Evolutionary conservation across 306 rosid species (phyloP), one percentile per base, ranked within the genome.

Genomic region (Begonia fuchsioides): DNA sequence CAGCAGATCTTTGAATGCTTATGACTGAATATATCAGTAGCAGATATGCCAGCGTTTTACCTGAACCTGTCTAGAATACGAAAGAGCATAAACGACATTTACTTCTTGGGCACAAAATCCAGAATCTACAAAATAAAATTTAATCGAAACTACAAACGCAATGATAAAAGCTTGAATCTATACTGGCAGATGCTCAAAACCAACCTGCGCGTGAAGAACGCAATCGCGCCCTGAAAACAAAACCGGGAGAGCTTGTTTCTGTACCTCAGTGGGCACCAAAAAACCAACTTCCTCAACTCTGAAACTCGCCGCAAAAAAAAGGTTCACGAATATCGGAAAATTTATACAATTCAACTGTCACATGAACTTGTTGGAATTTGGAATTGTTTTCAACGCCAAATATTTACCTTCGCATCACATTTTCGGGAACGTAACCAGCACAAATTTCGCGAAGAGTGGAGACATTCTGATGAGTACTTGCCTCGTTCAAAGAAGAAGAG

Each of bases 181-280:
- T 3, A 41, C 3, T 41, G n/a, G 14, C 45, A 11, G 14, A 48
- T 18, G 44, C 14, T 63, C 53, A 63, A 59, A 67, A 32, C 60
- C 58, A 58, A 88, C 95, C 94, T 90, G 95, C 26, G 92, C 94
- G 70, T 90, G 98, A 66, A 90, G 92, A 12, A 85, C 69, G 60
- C 87, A 81, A 54, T 90, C 92, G 47, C 61, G 71, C 35, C 95
- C 82, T 0, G 94, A 76, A 47, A 85, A 79, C 43, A 90, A 77
- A 35, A 17, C 60, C 38, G 94, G 87, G 64, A 84, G 62, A 43
- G 92, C 92, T 59, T 84, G 60, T 39, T 58, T 70, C 62, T 90
- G 95, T 17, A 81, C 77, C 41, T 76, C 73, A 12, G 94, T 90
- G 47, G 95, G 94, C 41, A 52, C 44, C 17, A 71, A 65, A 74